A percentile compares a stretch with the other conserved stretches of the same genome.
Conservation (phyloP, 1,284 basidiomycete genomes). For the Leccinum ponderosum region DNA sequence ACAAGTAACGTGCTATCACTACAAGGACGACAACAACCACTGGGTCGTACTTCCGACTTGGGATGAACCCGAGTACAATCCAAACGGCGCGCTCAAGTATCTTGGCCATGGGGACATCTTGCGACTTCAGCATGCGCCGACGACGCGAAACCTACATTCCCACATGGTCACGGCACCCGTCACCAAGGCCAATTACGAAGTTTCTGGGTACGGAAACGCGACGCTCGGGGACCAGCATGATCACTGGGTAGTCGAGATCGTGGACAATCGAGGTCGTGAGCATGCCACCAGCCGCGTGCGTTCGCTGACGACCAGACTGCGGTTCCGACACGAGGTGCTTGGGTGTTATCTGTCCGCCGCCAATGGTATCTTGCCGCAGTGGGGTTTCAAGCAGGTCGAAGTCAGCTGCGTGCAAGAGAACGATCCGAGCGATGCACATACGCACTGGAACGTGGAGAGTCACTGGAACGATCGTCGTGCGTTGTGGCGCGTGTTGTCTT, state of each 20-base stretch:
- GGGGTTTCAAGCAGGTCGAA: slow-evolving; percentile 99
- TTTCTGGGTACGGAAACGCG: slow-evolving; percentile 89
- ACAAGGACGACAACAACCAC: slow-evolving; percentile 98
- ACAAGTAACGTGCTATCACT: slow-evolving; percentile 99
- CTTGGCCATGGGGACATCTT: slow-evolving; percentile 80
- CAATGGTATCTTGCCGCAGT: slow-evolving; percentile 90
- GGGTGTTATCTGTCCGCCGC: slow-evolving; percentile 92
- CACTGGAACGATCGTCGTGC: slow-evolving; percentile 92
- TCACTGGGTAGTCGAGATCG: slow-evolving; percentile 92
- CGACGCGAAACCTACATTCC: slow-evolving; percentile 91
- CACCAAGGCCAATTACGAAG: slow-evolving; percentile 89
- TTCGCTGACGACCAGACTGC: slow-evolving; percentile 86
- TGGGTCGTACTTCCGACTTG: slow-evolving; percentile 84
- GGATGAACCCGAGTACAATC: slow-evolving; percentile 70
- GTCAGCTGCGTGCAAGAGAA: slow-evolving; percentile 93
- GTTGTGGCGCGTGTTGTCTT: slow-evolving; percentile 35
- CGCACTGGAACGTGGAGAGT: slow-evolving; percentile 98
- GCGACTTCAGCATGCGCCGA: slow-evolving; percentile 80
- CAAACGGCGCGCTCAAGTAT: slow-evolving; percentile 67
- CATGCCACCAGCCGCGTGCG: slow-evolving; percentile 72
- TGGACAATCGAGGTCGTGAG: slow-evolving; percentile 81
- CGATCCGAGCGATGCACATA: slow-evolving; percentile 80
- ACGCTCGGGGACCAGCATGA: slow-evolving; percentile 89
- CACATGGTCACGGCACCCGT: slow-evolving; percentile 88
- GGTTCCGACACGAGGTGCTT: slow-evolving; percentile 77